Evolutionary conservation across 2,329 filamentous ascomycete species (phyloP).

Genomic region (Nemania serpens): DNA sequence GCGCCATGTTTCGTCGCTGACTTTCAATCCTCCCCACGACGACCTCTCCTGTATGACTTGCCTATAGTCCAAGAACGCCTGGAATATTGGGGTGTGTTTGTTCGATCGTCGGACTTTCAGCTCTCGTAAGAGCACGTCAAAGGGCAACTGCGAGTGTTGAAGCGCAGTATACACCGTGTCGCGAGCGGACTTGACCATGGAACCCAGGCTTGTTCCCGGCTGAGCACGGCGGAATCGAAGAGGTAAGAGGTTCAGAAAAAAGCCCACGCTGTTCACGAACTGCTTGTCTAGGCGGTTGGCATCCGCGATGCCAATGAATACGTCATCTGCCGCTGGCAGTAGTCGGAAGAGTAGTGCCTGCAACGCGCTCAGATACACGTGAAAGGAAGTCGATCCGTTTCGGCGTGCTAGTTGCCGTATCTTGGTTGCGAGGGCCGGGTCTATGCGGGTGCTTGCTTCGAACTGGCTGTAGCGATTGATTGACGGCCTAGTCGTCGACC

Average conservation of each 20-base stretch:
- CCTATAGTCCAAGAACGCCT: slow-evolving; percentile 40
- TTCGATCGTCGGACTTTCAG: slow-evolving; percentile 45
- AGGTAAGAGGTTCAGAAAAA: slow-evolving; percentile 8
- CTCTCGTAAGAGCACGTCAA: slow-evolving; percentile 47
- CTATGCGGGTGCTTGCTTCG: too few relatives aligned
- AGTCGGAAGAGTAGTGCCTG: not conserved
- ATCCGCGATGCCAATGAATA: slow-evolving; percentile 8
- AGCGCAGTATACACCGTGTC: slow-evolving; percentile 40
- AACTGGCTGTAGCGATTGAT: too few relatives aligned
- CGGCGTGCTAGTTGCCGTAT: slow-evolving; percentile 1
- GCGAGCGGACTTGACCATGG: slow-evolving; percentile 30
- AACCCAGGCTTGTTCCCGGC: not conserved
- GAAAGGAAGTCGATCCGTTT: not conserved
- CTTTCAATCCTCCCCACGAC: not conserved
- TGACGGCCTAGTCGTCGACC: too few relatives aligned
- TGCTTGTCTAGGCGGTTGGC: slow-evolving; percentile 1
- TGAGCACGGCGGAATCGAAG: not conserved
- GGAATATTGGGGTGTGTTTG: slow-evolving; percentile 47
- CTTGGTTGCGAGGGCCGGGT: too few relatives aligned
- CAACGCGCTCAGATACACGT: not conserved
- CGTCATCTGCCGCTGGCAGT: not conserved
- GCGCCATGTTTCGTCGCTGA: not conserved
- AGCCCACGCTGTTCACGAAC: not conserved
- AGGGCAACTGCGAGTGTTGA: slow-evolving; percentile 43
- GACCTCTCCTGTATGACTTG: not conserved